Conservation (phyloP, 371 early-diverging fungal species). For the Globomyces sp. region DNA sequence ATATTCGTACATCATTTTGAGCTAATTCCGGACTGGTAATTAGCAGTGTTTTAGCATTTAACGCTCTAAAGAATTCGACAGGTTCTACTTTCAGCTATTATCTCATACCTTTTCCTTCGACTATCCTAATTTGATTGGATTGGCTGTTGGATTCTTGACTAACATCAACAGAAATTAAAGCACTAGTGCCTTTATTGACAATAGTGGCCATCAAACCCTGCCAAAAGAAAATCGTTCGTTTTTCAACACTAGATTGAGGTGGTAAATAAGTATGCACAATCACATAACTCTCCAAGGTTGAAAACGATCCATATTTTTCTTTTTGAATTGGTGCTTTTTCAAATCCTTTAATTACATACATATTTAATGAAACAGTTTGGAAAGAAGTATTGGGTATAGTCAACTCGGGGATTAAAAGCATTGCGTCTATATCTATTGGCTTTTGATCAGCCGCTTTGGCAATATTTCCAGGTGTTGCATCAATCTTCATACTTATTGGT, state of each 20-base stretch:
- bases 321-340: conserved; percentile 6
- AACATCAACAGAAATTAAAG: conserved; percentile 35
- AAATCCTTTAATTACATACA: conserved; percentile 28
- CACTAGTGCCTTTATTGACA: conserved; percentile 38
- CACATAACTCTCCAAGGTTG: conserved; percentile 32
- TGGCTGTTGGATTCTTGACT: conserved; percentile 27
- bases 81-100: conserved; percentile 19
- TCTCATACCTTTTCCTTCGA: conserved; percentile 33
- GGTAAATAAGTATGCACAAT: conserved; percentile 30
- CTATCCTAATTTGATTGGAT: conserved; percentile 28
- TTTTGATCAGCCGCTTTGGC: conserved; percentile 24
- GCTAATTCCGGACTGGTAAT: too few species aligned
- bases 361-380: not conserved
- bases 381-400: not conserved
- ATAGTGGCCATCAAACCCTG: conserved; percentile 32
- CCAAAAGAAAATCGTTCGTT: conserved; percentile 38
- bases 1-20: not conserved
- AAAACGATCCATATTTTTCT: conserved; percentile 19
- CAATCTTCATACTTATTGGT: conserved; percentile 37
- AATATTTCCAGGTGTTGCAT: conserved; percentile 23
- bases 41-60: too few species aligned
- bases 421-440: conserved; percentile 21
- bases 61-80: conserved; percentile 20
- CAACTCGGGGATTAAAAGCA: conserved; percentile 9
- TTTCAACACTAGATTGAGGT: conserved; percentile 21